A percentile compares a stretch with the other conserved stretches of the same genome.
Conservation (phyloP, 441 rosid genomes). For the Populus hybrid region DNA sequence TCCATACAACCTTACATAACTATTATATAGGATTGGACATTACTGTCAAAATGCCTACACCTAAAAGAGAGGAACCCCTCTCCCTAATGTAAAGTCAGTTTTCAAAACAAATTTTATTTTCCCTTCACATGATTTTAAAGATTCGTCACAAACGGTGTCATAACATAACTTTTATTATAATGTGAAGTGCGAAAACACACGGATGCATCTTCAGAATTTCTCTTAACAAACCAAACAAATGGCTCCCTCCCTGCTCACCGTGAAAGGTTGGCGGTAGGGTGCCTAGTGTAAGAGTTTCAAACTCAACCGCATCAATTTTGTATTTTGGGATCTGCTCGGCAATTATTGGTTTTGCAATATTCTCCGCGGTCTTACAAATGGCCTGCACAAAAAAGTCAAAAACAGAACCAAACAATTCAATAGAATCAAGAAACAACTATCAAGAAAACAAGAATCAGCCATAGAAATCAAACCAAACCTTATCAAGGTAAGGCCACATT, state of each 20-base stretch:
- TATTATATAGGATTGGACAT: background rate
- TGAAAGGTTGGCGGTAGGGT: slow-evolving; percentile 88
- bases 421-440: background rate
- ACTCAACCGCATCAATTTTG: slow-evolving; percentile 90
- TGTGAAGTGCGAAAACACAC: background rate
- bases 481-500: slow-evolving; percentile 98
- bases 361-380: slow-evolving; percentile 72
- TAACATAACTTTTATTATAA: background rate
- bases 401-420: slow-evolving; percentile 18
- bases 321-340: slow-evolving; percentile 93
- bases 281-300: slow-evolving; percentile 81
- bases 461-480: slow-evolving; percentile 46
- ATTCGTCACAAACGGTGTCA: background rate
- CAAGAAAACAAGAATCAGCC: background rate
- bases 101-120: background rate
- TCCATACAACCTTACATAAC: background rate
- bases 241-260: slow-evolving; percentile 36
- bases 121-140: background rate
- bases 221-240: background rate
- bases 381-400: slow-evolving; percentile 42
- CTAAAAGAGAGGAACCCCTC: background rate
- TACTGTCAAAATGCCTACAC: background rate
- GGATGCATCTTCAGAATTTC: background rate
- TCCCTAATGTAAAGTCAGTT: background rate
- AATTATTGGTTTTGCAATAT: slow-evolving; percentile 77